Evolutionary conservation across 495 filamentous ascomycete genomes (phyloP).

Genomic region (Penicillium desertorum): DNA sequence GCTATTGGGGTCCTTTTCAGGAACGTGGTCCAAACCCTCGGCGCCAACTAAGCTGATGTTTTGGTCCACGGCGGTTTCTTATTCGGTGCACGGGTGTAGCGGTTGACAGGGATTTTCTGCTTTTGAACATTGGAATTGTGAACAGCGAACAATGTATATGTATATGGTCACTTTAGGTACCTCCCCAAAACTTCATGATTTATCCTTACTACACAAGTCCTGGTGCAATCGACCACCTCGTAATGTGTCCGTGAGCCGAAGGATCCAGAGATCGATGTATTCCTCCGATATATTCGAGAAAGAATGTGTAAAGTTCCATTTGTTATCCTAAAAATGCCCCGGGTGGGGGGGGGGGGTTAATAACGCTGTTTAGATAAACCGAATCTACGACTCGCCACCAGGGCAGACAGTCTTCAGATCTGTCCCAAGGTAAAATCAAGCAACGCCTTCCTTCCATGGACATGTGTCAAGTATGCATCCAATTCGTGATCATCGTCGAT

Average conservation of each 20-base stretch:
- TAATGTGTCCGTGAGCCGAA: not conserved
- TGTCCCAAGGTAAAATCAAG: slow-evolving; percentile 56
- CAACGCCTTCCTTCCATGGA: slow-evolving; percentile 61
- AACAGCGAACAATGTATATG: slow-evolving; percentile 18
- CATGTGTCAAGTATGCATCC: slow-evolving; percentile 64
- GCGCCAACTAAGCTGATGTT: slow-evolving; percentile 18
- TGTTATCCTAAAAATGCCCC: not conserved
- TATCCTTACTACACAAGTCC: not conserved
- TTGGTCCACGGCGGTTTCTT: not conserved
- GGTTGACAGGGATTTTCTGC: slow-evolving; percentile 6
- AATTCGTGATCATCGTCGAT: slow-evolving; percentile 71
- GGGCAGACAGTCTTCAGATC: slow-evolving; percentile 17
- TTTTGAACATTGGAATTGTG: slow-evolving; percentile 19
- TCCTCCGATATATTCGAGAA: not conserved
- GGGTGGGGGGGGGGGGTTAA: not conserved
- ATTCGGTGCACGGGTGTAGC: slow-evolving; percentile 14
- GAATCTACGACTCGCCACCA: slow-evolving; percentile 5
- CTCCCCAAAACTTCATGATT: slow-evolving; percentile 1
- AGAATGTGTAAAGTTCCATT: not conserved
- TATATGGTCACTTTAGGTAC: slow-evolving; percentile 4
- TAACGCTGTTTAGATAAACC: not conserved
- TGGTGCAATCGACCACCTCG: not conserved
- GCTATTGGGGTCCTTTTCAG: slow-evolving; percentile 76
- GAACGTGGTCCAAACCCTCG: slow-evolving; percentile 56
- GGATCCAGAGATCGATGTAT: too few species aligned